phyloP scores from a whole-genome alignment of 164 flowering plant species.

The Vitis cinerea region DNA sequence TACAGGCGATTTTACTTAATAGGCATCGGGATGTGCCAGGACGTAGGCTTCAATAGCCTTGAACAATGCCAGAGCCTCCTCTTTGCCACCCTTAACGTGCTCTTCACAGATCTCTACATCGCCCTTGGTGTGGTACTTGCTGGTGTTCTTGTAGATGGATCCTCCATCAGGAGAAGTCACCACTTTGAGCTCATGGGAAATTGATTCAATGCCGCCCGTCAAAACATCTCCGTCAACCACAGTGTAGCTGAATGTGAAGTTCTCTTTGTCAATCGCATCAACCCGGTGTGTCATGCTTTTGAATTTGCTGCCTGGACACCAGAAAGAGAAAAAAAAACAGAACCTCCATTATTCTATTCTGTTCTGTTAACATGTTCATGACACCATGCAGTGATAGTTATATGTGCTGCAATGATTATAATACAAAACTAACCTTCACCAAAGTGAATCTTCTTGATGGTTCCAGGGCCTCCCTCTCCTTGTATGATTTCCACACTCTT shows the following conservation, averaged over 20 bases:
- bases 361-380: neutral
- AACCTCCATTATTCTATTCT: neutral
- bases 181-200: slow-evolving; percentile 20
- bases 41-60: slow-evolving; percentile 3
- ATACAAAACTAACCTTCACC: slow-evolving; percentile 12
- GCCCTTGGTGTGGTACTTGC: slow-evolving; percentile 3
- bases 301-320: slow-evolving; percentile 24
- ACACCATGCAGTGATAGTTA: too few species aligned
- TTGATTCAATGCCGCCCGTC: slow-evolving; percentile 14
- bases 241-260: slow-evolving; percentile 15
- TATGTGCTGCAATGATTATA: too few species aligned
- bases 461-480: slow-evolving; percentile 29
- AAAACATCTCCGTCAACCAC: slow-evolving; percentile 25
- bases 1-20: too few species aligned
- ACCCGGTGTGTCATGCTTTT: slow-evolving; percentile 25
- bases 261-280: slow-evolving; percentile 26
- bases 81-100: too few species aligned
- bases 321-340: neutral
- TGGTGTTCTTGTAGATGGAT: slow-evolving; percentile 21
- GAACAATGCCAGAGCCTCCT: neutral
- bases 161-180: slow-evolving; percentile 26
- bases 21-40: too few species aligned
- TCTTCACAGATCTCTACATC: too few species aligned
- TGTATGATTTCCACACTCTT: slow-evolving; percentile 17
- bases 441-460: slow-evolving; percentile 13